Conservation (phyloP, 202 grass and related monocot species). For the Panicum hallii region DNA sequence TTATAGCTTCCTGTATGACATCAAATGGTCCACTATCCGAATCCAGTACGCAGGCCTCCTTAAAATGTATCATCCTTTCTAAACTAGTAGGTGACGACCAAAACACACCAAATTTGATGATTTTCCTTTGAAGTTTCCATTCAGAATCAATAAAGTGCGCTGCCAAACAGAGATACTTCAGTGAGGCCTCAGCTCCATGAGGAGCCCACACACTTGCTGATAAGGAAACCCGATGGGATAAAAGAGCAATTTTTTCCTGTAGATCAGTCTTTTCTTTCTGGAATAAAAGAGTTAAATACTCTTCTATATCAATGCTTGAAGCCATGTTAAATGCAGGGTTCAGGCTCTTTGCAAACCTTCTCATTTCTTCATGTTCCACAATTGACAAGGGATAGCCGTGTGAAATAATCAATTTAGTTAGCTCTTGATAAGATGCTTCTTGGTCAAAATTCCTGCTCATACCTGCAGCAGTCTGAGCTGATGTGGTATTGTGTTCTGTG, state of each 20-base stretch:
- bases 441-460: conserved; percentile 49
- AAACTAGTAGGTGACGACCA: conserved; percentile 45
- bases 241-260: conserved; percentile 53
- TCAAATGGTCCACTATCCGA: conserved; percentile 48
- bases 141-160: conserved; percentile 57
- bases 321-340: conserved; percentile 63
- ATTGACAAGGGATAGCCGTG: conserved; percentile 64
- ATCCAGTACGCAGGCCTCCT: conserved; percentile 49
- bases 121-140: conserved; percentile 69
- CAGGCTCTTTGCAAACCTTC: conserved; percentile 56
- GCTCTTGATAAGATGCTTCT: conserved; percentile 57
- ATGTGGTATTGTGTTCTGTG: conserved; percentile 31
- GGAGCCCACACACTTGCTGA: conserved; percentile 60
- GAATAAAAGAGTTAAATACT: conserved; percentile 57
- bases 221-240: conserved; percentile 52
- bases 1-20: conserved; percentile 63
- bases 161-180: conserved; percentile 55
- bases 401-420: conserved; percentile 58
- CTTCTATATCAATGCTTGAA: conserved; percentile 56
- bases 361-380: conserved; percentile 61
- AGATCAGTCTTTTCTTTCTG: conserved; percentile 63
- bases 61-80: conserved; percentile 57
- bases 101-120: conserved; percentile 63
- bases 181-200: conserved; percentile 42
- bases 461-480: conserved; percentile 18